Base-by-base conservation (phyloP, 139 green algal species). In the Astrephomene gubernaculifera region DNA sequence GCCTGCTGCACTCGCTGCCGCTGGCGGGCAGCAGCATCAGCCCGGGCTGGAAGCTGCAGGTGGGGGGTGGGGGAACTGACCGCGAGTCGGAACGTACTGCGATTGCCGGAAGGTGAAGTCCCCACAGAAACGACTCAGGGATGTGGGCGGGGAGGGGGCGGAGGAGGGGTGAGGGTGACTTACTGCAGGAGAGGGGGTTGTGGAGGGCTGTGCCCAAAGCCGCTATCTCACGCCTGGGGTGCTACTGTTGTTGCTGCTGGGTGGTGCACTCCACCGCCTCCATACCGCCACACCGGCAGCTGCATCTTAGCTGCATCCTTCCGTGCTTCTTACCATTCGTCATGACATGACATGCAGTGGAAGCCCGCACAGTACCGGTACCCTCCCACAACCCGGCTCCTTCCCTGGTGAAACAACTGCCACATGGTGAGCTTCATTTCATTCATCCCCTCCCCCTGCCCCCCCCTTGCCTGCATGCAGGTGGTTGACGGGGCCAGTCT, bases 401-500 rank as follows among this genome's bases (percentile, higher is more conserved):
- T 24, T 19, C 57, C 57, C 57, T 5, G 17, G 21, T 24, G n/a
- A 19, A n/a, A 19, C 57, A 25, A n/a, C 57, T 5, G 57, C 14
- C 14, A 19, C 5, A 65, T 24, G 17, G 14, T 65, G 17, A 33
- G 5, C 12, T 24, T 24, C 21, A 9, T n/a, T 19, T 24, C 63
- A 8, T 41, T 6, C 63, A 29, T 6, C 63, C 63, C 29, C n/a
- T 24, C n/a, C 17, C 57, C 19, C 22, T 35, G n/a, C 57, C 17
- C 6, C n/a, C 22, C 19, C 27, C n/a, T 17, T 9, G 21, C 68
- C 41, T 12, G 39, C 43, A 43, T 36, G 4, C 78, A 84, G 78
- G 74, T 95, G 19, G 87, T 94, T 0, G 92, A 95, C 79, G 54
- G 78, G 1, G 91, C 88, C 1, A 39, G 31, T 1, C 61, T 96